Base-by-base conservation (phyloP, 2,329 filamentous ascomycete species). In the Teratosphaeria zuluensis region DNA sequence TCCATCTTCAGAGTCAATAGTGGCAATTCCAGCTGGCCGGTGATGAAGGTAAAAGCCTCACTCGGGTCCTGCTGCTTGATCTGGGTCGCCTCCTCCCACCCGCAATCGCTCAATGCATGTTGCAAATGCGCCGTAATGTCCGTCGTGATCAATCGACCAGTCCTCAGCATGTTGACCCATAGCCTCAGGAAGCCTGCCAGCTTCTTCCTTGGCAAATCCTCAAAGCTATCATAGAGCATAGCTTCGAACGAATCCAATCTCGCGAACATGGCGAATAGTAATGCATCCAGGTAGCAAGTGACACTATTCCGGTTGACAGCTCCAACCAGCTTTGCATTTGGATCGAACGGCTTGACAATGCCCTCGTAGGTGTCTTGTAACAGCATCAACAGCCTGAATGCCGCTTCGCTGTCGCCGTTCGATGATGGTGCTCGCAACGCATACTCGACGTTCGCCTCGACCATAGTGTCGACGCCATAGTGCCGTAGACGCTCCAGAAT, bases 261-360 rank as follows among this genome's bases (percentile, higher is more conserved):
- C 19, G 89, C 88, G 71, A 97, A 97, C 90, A 99, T 96, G 72
- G 92, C 88, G 71, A 96, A 97, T 1, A 99, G 81, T 24, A 97
- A 77, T 0, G 92, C 83, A 72, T 97, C 94, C 16, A 97, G 78
- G 71, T 95, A 97, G 76, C 94, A 99, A n/a, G 92, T 97, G 38
- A 96, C 90, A 54, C 83, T 84, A 52, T 87, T 81, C 54, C 91
- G 81, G 69, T 99, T 99, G 66, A 90, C 87, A 12, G 94, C 92
- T 6, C 94, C 94, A 4, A 90, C 76, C 77, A 97, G 85, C 58
- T 82, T 81, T 7, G 87, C 80, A 56, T 81, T 80, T 8, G 90
- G 84, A 58, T 90, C 81, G 75, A 90, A 95, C 16, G 84, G 83
- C 62, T 85, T 80, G 63, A 97, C 82, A 48, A 89, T 83, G 16